These are phyloP conservation scores for Quercus cerris DNA, from an alignment of 306 rosid species.

Conservation along the genomic window DNA sequence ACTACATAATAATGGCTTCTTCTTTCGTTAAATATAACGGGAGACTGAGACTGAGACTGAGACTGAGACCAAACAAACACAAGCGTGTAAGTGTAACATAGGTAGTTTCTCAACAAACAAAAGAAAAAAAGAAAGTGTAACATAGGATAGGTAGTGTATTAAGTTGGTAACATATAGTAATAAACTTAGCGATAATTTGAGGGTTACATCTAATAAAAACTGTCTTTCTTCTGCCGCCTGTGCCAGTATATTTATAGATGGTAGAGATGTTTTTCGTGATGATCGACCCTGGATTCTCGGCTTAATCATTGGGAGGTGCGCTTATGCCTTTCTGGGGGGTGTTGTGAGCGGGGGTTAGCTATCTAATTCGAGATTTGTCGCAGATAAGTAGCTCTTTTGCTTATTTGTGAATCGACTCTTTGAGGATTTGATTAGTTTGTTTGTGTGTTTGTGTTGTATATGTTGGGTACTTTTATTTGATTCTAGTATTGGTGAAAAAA, in stretches of 20 bases:
- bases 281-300: constrained; percentile 25
- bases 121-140: too few relatives aligned
- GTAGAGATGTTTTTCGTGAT: constrained; percentile 22
- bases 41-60: neutral
- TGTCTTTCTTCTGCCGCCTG: neutral
- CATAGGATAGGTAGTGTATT: too few relatives aligned
- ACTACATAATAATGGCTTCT: neutral
- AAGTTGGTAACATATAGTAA: too few relatives aligned
- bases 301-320: constrained; percentile 19
- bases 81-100: neutral
- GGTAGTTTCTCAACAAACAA: too few relatives aligned
- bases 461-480: constrained; percentile 3
- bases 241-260: neutral
- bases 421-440: neutral
- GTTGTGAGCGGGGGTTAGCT: neutral
- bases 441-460: constrained; percentile 1
- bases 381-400: constrained; percentile 35
- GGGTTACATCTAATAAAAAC: neutral
- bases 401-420: constrained; percentile 14
- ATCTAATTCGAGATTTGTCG: constrained; percentile 11
- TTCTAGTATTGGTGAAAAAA: constrained; percentile 18
- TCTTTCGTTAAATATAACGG: neutral
- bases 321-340: constrained; percentile 26
- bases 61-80: neutral
- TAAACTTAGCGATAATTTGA: too few relatives aligned